Evolutionary conservation across 164 flowering plant species (phyloP).

Genomic region (Berberis thunbergii): DNA sequence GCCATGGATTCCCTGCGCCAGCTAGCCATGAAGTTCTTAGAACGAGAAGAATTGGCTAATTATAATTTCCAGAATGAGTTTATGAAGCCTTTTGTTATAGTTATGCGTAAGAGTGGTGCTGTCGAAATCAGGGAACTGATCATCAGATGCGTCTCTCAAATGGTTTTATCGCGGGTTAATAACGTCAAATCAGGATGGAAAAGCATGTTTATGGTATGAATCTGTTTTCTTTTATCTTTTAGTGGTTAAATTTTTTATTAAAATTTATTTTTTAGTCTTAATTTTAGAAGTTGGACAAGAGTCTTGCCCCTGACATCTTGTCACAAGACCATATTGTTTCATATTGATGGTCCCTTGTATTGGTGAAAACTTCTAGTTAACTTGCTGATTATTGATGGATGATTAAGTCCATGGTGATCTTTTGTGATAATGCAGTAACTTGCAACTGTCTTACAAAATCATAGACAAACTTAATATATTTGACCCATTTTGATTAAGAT

Average conservation of each 20-base stretch:
- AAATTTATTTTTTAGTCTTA: background rate
- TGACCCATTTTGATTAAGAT: too few species aligned
- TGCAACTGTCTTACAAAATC: too few species aligned
- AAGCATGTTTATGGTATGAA: slow-evolving; percentile 98
- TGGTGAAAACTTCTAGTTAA: too few species aligned
- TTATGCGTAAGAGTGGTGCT: slow-evolving; percentile 94
- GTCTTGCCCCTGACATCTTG: too few species aligned
- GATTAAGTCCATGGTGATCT: too few species aligned
- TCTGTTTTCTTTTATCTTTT: background rate
- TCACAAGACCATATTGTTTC: too few species aligned
- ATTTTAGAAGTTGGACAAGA: too few species aligned
- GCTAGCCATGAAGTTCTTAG: slow-evolving; percentile 93
- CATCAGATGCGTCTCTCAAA: slow-evolving; percentile 96
- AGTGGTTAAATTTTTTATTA: background rate
- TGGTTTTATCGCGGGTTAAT: slow-evolving; percentile 93
- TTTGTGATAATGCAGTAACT: too few species aligned
- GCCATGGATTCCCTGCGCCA: slow-evolving; percentile 99
- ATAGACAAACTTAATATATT: too few species aligned
- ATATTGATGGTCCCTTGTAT: too few species aligned
- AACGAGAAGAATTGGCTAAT: slow-evolving; percentile 94
- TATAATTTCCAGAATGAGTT: slow-evolving; percentile 99
- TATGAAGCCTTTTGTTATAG: slow-evolving; percentile 97
- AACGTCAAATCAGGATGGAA: slow-evolving; percentile 99
- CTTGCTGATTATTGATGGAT: too few species aligned
- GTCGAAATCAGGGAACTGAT: slow-evolving; percentile 96